phyloP scores from a whole-genome alignment of 139 green algal species.

The Spirogloea muscicola region DNA sequence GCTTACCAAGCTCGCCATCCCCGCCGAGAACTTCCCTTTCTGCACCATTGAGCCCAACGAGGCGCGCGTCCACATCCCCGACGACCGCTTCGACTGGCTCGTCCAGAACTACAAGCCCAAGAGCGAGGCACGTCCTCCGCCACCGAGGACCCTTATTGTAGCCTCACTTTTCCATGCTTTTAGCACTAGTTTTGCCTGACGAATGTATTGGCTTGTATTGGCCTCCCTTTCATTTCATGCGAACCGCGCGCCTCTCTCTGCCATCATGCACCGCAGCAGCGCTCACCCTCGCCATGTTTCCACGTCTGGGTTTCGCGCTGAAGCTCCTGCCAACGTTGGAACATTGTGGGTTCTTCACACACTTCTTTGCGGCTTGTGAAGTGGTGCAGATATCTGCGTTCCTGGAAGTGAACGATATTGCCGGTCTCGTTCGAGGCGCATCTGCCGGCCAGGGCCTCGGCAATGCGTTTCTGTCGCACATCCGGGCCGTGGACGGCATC shows the following conservation, averaged over 20 bases:
- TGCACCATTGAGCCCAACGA: constrained; percentile 72
- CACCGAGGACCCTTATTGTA: too few species aligned
- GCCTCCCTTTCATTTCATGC: constrained; percentile 3
- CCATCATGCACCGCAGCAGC: too few species aligned
- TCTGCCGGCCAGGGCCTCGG: constrained; percentile 85
- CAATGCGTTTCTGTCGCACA: constrained; percentile 97
- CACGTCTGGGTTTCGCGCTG: too few species aligned
- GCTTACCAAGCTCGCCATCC: constrained; percentile 40
- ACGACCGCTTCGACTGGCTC: constrained; percentile 94
- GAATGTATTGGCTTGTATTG: constrained; percentile 4
- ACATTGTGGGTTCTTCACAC: too few species aligned
- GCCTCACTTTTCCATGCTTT: too few species aligned
- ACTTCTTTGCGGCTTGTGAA: too few species aligned
- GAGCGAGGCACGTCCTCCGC: constrained; percentile 44
- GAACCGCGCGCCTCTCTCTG: too few species aligned
- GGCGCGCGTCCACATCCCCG: constrained; percentile 88
- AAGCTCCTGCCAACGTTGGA: too few species aligned
- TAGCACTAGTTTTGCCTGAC: too few species aligned
- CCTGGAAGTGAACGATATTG: constrained; percentile 95
- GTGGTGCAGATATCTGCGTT: constrained; percentile 77
- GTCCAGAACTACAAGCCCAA: constrained; percentile 61
- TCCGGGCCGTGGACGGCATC: constrained; percentile 93
- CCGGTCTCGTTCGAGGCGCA: constrained; percentile 86
- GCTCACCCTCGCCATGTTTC: too few species aligned
- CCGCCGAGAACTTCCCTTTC: constrained; percentile 91